phyloP scores from a whole-genome alignment of 2,329 filamentous ascomycete genomes.

The Penicillium griseofulvum region DNA sequence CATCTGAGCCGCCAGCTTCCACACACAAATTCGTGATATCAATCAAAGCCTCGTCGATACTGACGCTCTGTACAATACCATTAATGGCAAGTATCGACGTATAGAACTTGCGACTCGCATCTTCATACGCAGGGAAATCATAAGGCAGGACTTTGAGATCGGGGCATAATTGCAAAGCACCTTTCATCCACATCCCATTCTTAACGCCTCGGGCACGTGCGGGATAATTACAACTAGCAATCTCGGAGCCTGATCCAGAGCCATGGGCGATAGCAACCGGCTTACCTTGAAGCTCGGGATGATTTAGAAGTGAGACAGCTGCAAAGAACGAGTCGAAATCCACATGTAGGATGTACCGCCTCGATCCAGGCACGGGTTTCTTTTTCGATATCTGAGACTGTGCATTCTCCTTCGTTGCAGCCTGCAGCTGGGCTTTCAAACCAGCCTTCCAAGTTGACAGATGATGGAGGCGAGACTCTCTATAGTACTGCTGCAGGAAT shows the following conservation, averaged over 20 bases:
- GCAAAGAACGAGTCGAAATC: constrained; percentile 99
- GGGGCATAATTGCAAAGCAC: constrained; percentile 76
- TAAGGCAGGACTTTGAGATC: constrained; percentile 89
- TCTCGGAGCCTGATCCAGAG: constrained; percentile 80
- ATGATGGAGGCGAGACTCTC: constrained; percentile 91
- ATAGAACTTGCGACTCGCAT: constrained; percentile 85
- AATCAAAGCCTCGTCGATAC: constrained; percentile 89
- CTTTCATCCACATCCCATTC: constrained; percentile 99
- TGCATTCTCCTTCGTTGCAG: constrained; percentile 68
- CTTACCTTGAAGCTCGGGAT: constrained; percentile 72
- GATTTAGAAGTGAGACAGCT: constrained; percentile 77
- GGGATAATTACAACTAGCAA: constrained; percentile 95
- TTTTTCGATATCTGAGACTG: constrained; percentile 47
- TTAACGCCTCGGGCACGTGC: constrained; percentile 83
- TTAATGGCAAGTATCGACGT: constrained; percentile 74
- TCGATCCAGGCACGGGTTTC: constrained; percentile 59
- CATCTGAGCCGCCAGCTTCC: constrained; percentile 63
- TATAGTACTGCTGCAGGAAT: constrained; percentile 92
- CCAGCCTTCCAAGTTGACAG: constrained; percentile 96
- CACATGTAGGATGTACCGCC: constrained; percentile 87
- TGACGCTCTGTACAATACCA: constrained; percentile 89
- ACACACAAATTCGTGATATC: constrained; percentile 75
- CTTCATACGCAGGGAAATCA: constrained; percentile 92
- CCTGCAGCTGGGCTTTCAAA: constrained; percentile 83
- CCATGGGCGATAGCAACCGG: constrained; percentile 89